These are phyloP conservation scores for Mikania micrantha DNA, from an alignment of 129 eudicot species.

Conservation along the genomic window DNA sequence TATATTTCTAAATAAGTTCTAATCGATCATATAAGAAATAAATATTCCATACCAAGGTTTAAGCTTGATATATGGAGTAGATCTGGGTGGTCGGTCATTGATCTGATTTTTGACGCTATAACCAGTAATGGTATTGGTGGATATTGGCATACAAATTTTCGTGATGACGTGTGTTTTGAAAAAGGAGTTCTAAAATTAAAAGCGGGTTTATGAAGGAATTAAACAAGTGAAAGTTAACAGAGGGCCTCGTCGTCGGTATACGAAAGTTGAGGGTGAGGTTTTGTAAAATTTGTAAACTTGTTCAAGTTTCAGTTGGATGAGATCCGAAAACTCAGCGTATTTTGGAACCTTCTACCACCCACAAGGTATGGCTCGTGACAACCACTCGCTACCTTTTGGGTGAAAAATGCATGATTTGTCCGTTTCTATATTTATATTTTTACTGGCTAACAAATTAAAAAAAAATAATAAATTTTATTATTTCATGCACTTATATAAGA, in stretches of 20 bases:
- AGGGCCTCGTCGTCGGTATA: background rate
- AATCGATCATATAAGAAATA: too few species aligned
- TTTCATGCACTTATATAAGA: background rate
- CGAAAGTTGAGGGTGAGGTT: slow-evolving; percentile 7
- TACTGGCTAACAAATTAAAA: background rate
- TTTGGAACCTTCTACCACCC: slow-evolving; percentile 28
- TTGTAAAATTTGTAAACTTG: background rate
- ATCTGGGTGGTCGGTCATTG: too few species aligned
- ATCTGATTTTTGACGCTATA: too few species aligned
- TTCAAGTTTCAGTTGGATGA: slow-evolving; percentile 6
- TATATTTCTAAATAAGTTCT: too few species aligned
- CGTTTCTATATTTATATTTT: background rate
- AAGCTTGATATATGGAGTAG: too few species aligned
- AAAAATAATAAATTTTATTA: background rate
- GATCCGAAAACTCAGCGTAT: slow-evolving; percentile 17
- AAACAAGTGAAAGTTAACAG: background rate
- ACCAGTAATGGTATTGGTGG: too few species aligned
- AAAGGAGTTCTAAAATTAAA: background rate
- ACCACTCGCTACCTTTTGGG: slow-evolving; percentile 23
- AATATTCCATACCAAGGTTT: too few species aligned
- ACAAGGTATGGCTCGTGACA: slow-evolving; percentile 18
- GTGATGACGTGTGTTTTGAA: background rate
- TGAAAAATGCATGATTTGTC: slow-evolving; percentile 16
- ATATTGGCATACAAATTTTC: background rate
- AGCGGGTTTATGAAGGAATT: background rate